Percentiles rank a stretch among this genome's conserved stretches.
Conservation (phyloP, 192 early-diverging fungal species). For the Entophlyctis luteolus region DNA sequence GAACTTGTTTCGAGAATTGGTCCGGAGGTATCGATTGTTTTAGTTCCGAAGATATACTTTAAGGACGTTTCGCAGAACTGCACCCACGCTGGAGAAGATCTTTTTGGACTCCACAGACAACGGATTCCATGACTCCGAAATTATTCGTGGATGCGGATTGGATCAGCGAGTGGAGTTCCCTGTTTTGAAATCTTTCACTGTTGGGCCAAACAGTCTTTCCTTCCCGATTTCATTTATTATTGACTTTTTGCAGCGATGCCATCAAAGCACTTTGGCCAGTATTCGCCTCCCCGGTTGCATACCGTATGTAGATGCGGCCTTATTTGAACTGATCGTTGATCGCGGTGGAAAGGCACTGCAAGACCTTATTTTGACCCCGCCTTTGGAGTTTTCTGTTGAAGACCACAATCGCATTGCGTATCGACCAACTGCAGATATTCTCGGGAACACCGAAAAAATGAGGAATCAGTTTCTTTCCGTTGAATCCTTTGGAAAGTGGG, state of each 20-base stretch:
- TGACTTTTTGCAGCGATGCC: conserved; percentile 17
- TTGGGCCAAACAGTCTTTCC: conserved; percentile 19
- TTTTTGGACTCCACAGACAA: conserved; percentile 13
- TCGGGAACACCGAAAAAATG: neutral
- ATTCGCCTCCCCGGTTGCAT: conserved; percentile 24
- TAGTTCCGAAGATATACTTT: neutral
- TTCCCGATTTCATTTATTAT: conserved; percentile 24
- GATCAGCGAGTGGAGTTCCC: conserved; percentile 22
- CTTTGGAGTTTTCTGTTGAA: too few relatives aligned
- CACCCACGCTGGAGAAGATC: conserved; percentile 13
- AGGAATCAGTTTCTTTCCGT: too few relatives aligned
- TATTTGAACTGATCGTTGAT: conserved; percentile 6
- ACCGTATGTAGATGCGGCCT: neutral
- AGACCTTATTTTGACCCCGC: conserved; percentile 28
- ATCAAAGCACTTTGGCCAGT: neutral
- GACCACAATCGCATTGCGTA: too few relatives aligned
- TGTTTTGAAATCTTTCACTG: conserved; percentile 11
- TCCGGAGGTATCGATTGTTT: neutral
- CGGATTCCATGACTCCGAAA: conserved; percentile 12
- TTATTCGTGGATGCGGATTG: conserved; percentile 20
- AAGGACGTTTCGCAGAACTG: neutral
- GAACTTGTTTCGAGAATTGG: conserved; percentile 23
- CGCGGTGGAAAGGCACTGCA: conserved; percentile 13
- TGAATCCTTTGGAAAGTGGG: too few relatives aligned
- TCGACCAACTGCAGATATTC: neutral